Evolutionary conservation across 106 monocot species (phyloP).

Genomic region (Phalaenopsis aphrodite): DNA sequence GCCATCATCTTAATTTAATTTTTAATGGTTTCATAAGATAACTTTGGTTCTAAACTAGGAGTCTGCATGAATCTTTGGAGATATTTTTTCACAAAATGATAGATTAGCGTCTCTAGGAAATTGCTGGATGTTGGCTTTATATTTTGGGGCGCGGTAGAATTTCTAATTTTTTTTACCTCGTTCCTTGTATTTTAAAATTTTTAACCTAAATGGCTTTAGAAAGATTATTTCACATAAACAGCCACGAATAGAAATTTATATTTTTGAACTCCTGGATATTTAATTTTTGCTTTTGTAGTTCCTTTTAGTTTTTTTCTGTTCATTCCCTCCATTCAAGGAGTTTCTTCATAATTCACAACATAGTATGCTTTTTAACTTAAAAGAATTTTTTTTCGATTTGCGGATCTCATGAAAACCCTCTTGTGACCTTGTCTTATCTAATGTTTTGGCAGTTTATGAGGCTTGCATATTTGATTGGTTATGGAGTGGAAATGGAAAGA

Average conservation of each 20-base stretch:
- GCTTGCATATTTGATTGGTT: conserved; percentile 91
- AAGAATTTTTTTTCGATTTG: not conserved
- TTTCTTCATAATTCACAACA: not conserved
- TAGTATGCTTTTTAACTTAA: not conserved
- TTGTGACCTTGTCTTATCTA: not conserved
- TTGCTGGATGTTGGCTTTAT: too few species aligned
- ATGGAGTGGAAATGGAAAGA: conserved; percentile 77
- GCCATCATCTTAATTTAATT: too few species aligned
- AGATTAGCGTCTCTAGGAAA: too few species aligned
- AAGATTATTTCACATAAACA: not conserved
- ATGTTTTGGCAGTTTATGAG: conserved; percentile 75
- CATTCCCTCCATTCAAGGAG: not conserved
- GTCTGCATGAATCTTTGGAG: too few species aligned
- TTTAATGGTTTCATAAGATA: too few species aligned
- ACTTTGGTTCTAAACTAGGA: too few species aligned
- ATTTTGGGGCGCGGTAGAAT: too few species aligned
- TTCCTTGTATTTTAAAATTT: not conserved
- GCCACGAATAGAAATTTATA: not conserved
- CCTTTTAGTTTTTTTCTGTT: not conserved
- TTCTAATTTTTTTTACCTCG: too few species aligned
- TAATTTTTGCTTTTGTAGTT: not conserved
- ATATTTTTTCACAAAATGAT: too few species aligned
- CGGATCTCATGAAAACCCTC: not conserved
- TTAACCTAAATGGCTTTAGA: not conserved
- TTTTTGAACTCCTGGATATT: not conserved